A percentile compares a stretch with the other conserved stretches of the same genome.
Conservation (phyloP, 2,329 filamentous ascomycete species). For the Juglanconis sp. region DNA sequence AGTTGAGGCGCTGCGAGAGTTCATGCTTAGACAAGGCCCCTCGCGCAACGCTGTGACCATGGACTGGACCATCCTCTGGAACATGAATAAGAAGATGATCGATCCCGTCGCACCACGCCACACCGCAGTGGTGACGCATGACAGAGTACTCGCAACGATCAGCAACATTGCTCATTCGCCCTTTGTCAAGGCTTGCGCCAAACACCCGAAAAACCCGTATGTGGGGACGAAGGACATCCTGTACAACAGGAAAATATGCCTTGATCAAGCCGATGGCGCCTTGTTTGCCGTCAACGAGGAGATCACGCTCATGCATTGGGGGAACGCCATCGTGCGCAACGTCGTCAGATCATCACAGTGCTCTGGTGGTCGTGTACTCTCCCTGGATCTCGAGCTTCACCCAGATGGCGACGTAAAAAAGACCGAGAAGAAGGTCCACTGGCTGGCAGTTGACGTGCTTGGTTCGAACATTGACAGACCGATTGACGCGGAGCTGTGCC, state of each 20-base stretch:
- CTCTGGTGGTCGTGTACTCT: too few relatives aligned
- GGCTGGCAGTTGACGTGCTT: constrained; percentile 61
- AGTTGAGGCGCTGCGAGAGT: constrained; percentile 74
- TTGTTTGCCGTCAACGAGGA: constrained; percentile 84
- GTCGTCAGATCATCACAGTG: constrained; percentile 62
- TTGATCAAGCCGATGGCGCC: constrained; percentile 73
- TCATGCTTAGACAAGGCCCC: constrained; percentile 80
- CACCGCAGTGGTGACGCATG: constrained; percentile 68
- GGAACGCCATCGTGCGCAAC: constrained; percentile 76
- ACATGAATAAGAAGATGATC: constrained; percentile 76
- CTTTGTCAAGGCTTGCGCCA: constrained; percentile 65
- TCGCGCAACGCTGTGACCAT: constrained; percentile 80
- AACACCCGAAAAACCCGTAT: constrained; percentile 84
- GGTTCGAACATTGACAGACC: too few relatives aligned
- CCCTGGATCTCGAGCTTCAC: constrained; percentile 66
- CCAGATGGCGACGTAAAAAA: constrained; percentile 90
- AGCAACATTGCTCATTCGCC: constrained; percentile 61
- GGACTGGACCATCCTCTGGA: constrained; percentile 77
- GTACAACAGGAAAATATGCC: constrained; percentile 69
- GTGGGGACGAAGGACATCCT: constrained; percentile 83
- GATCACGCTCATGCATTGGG: constrained; percentile 96
- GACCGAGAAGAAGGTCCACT: constrained; percentile 95
- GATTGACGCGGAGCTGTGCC: constrained; percentile 69
- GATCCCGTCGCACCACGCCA: constrained; percentile 73
- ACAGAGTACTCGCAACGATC: constrained; percentile 66